These are phyloP conservation scores for Globisporangium orthogonon DNA, from an alignment of 352 stramenopile genomes.

Conservation along the genomic window DNA sequence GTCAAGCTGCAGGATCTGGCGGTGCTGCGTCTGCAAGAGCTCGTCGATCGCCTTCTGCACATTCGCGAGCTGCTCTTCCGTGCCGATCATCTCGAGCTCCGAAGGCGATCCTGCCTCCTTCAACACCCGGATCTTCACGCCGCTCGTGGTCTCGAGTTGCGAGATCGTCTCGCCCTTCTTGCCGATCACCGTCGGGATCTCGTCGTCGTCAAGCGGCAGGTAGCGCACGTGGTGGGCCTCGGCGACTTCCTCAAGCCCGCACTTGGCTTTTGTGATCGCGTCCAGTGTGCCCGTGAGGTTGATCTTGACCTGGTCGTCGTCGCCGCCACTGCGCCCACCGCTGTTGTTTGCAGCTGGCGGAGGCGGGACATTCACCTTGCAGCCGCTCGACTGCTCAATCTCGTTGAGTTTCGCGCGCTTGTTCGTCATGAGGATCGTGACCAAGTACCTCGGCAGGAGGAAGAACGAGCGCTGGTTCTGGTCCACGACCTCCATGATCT, in stretches of 20 bases:
- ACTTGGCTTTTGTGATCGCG: constrained; percentile 56
- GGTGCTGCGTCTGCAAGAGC: constrained; percentile 71
- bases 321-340: constrained; percentile 1
- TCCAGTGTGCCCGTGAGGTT: constrained; percentile 51
- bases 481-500: constrained; percentile 65
- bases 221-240: constrained; percentile 61
- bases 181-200: constrained; percentile 70
- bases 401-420: constrained; percentile 75
- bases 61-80: constrained; percentile 45
- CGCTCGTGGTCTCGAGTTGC: constrained; percentile 55
- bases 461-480: constrained; percentile 71
- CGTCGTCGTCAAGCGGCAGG: constrained; percentile 63
- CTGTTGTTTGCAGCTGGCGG: constrained; percentile 20
- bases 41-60: constrained; percentile 46
- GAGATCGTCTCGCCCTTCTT: constrained; percentile 78
- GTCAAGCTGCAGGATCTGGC: constrained; percentile 70
- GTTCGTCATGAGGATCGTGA: constrained; percentile 53
- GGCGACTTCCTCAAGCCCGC: constrained; percentile 48
- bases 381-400: constrained; percentile 50
- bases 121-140: constrained; percentile 53
- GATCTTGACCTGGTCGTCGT: constrained; percentile 49
- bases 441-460: constrained; percentile 50
- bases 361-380: constrained; percentile 49
- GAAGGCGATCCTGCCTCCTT: constrained; percentile 26
- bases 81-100: constrained; percentile 75